phyloP scores from a whole-genome alignment of 305 asterid genomes.

The Fraxinus dipetala region DNA sequence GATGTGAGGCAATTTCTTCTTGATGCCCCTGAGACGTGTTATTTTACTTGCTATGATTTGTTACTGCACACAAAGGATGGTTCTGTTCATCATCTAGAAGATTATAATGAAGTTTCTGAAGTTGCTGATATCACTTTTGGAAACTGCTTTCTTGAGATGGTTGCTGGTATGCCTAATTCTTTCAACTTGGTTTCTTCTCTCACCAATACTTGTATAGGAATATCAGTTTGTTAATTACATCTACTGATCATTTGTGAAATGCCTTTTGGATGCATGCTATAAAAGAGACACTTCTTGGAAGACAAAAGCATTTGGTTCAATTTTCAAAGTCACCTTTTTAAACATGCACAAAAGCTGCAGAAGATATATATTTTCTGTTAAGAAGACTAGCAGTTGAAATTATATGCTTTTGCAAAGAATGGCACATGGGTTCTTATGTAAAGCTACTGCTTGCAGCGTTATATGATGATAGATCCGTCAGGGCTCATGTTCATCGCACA shows the following conservation, averaged over 20 bases:
- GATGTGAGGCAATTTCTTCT: constrained; percentile 92
- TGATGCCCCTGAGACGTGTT: constrained; percentile 85
- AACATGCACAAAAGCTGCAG: neutral
- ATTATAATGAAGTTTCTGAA: constrained; percentile 81
- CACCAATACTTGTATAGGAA: neutral
- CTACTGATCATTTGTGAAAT: neutral
- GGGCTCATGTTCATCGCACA: constrained; percentile 80
- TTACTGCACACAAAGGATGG: constrained; percentile 73
- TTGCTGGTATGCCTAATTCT: constrained; percentile 51
- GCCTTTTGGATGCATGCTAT: constrained; percentile 1
- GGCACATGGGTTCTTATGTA: constrained; percentile 23
- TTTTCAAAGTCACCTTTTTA: constrained; percentile 1
- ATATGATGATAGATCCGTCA: constrained; percentile 84
- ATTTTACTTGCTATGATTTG: constrained; percentile 81
- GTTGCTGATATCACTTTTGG: constrained; percentile 79
- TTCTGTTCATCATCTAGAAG: constrained; percentile 66
- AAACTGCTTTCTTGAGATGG: constrained; percentile 78
- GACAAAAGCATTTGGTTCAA: neutral
- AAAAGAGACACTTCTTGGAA: neutral
- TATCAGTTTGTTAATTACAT: neutral
- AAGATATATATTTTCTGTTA: neutral
- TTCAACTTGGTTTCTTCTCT: constrained; percentile 22
- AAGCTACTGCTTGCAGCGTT: constrained; percentile 51
- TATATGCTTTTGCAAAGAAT: constrained; percentile 6
- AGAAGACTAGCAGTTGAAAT: neutral